Percentiles rank a stretch among this genome's conserved stretches.
Evolutionary conservation across 1,139 yeast genomes (phyloP).

Genomic region (Sugiyamaella novakii): DNA sequence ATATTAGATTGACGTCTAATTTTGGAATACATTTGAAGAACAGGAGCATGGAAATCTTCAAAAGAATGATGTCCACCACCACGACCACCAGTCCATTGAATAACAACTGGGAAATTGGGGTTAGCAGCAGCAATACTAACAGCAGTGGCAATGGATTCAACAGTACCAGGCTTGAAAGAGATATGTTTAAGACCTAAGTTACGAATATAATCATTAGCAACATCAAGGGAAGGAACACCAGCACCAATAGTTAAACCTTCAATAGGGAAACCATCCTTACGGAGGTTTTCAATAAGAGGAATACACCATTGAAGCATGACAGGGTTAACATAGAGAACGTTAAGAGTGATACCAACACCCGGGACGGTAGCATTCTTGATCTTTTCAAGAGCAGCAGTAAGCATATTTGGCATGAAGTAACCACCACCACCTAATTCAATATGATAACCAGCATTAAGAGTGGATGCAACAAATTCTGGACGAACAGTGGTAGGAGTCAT

Average conservation of each 20-base stretch:
- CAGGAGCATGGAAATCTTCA: conserved; percentile 98
- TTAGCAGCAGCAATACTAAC: conserved; percentile 92
- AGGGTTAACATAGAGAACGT: conserved; percentile 94
- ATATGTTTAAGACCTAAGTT: conserved; percentile 90
- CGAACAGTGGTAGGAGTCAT: conserved; percentile 98
- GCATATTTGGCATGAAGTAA: conserved; percentile 70
- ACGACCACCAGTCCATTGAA: conserved; percentile 99
- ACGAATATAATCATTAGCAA: conserved; percentile 93
- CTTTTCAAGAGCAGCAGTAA: conserved; percentile 74
- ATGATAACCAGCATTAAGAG: conserved; percentile 94
- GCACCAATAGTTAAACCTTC: conserved; percentile 98
- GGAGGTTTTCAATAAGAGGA: conserved; percentile 85
- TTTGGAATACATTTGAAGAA: conserved; percentile 91
- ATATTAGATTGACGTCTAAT: conserved; percentile 91
- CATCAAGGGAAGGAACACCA: conserved; percentile 98
- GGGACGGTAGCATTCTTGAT: conserved; percentile 62
- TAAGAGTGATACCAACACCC: conserved; percentile 88
- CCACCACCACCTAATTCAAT: conserved; percentile 99
- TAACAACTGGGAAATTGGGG: conserved; percentile 92
- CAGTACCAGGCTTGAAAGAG: conserved; percentile 96
- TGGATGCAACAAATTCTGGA: conserved; percentile 90
- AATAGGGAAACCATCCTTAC: conserved; percentile 91
- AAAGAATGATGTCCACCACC: conserved; percentile 99
- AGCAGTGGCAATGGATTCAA: conserved; percentile 86
- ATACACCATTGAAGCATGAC: conserved; percentile 98